A percentile compares a stretch with the other conserved stretches of the same genome.
These are phyloP conservation scores for Salix koriyanagi DNA, from an alignment of 345 rosid species.

Conservation along the genomic window DNA sequence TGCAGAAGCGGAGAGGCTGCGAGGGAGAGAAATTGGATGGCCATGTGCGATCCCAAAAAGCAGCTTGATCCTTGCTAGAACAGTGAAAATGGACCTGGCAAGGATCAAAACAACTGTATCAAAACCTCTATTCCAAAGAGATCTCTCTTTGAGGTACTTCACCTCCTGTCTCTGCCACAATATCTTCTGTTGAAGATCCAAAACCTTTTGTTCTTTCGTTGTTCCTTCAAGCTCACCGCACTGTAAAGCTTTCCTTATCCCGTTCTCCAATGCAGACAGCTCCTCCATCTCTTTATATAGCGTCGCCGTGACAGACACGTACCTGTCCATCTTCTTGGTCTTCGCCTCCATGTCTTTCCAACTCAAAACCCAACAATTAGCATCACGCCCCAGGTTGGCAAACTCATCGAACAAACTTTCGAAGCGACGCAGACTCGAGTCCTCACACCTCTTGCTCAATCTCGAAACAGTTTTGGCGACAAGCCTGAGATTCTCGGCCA, in stretches of 20 bases:
- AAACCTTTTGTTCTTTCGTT: conserved; percentile 43
- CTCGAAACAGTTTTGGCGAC: conserved; percentile 59
- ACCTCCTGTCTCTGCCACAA: conserved; percentile 70
- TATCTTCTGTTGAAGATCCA: conserved; percentile 66
- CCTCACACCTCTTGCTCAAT: conserved; percentile 51
- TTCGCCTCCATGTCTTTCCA: conserved; percentile 61
- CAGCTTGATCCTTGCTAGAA: conserved; percentile 61
- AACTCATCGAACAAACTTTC: conserved; percentile 50
- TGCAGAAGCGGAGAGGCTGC: conserved; percentile 79
- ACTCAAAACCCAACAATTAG: conserved; percentile 55
- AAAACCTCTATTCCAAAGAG: conserved; percentile 80
- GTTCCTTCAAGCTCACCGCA: conserved; percentile 26
- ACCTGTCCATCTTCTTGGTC: conserved; percentile 73
- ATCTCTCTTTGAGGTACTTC: conserved; percentile 71
- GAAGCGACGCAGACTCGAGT: conserved; percentile 45
- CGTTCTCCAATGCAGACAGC: conserved; percentile 49
- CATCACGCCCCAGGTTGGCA: conserved; percentile 61
- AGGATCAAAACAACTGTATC: conserved; percentile 59
- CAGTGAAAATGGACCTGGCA: conserved; percentile 59
- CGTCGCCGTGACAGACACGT: conserved; percentile 56
- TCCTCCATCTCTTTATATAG: conserved; percentile 83
- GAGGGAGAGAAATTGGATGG: conserved; percentile 46
- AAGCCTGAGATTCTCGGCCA: conserved; percentile 53
- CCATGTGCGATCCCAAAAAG: conserved; percentile 61
- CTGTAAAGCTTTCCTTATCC: conserved; percentile 43